phyloP scores from a whole-genome alignment of 2,329 filamentous ascomycete genomes.

The Dactylellina parvicollis region DNA sequence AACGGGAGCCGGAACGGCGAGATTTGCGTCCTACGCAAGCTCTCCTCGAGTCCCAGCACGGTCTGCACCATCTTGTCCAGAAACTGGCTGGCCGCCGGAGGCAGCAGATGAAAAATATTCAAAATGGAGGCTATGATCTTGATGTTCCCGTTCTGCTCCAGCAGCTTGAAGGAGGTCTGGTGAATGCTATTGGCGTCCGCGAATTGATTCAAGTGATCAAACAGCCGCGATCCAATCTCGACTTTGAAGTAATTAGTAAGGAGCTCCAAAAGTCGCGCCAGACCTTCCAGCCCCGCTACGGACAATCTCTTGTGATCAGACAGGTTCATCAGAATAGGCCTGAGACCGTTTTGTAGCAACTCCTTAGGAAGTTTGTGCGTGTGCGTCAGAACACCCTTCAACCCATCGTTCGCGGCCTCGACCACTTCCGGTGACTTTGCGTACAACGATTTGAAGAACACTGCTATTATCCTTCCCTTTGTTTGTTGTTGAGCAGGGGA shows the following conservation, averaged over 20 bases:
- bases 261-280: conserved; percentile 87
- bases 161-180: conserved; percentile 90
- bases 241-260: conserved; percentile 99
- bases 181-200: conserved; percentile 83
- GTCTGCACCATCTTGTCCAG: conserved; percentile 89
- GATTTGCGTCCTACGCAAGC: conserved; percentile 83
- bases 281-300: conserved; percentile 86
- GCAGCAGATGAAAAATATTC: conserved; percentile 96
- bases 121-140: conserved; percentile 94
- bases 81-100: conserved; percentile 86
- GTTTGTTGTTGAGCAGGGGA: conserved; percentile 64
- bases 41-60: conserved; percentile 86
- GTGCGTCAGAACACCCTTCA: conserved; percentile 86
- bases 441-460: conserved; percentile 98
- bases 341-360: conserved; percentile 88
- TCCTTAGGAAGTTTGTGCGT: conserved; percentile 95
- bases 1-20: conserved; percentile 92
- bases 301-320: conserved; percentile 92
- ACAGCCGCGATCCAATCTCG: conserved; percentile 89
- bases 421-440: conserved; percentile 92
- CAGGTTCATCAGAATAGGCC: conserved; percentile 94
- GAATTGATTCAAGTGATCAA: conserved; percentile 92
- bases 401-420: conserved; percentile 87
- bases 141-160: conserved; percentile 92
- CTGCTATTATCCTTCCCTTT: conserved; percentile 79